A percentile compares a stretch with the other conserved stretches of the same genome.
Conservation (phyloP, 345 rosid species). For the Mangifera indica region DNA sequence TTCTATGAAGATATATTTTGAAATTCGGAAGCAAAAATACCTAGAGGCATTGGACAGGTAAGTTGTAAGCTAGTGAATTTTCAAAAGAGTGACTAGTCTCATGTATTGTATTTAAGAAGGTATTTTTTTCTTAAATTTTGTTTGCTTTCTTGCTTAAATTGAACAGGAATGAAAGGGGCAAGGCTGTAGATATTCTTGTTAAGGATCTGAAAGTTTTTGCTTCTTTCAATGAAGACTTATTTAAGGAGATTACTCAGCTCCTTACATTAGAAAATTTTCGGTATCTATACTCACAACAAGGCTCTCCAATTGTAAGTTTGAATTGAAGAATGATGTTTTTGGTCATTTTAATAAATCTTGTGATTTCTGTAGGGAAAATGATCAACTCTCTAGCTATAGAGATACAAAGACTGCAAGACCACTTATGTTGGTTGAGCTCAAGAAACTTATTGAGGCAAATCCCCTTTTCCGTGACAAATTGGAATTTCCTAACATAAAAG, state of each 20-base stretch:
- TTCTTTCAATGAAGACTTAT: slow-evolving; percentile 34
- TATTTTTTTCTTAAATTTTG: background rate
- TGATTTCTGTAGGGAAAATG: slow-evolving; percentile 42
- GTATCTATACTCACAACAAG: slow-evolving; percentile 19
- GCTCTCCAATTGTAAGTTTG: background rate
- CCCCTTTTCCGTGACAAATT: slow-evolving; percentile 45
- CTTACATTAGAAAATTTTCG: slow-evolving; percentile 40
- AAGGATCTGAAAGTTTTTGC: slow-evolving; percentile 45
- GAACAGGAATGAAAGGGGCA: slow-evolving; percentile 32
- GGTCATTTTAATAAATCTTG: slow-evolving; percentile 7
- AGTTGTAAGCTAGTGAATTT: background rate
- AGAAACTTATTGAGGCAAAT: slow-evolving; percentile 41
- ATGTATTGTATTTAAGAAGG: background rate
- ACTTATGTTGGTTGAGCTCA: slow-evolving; percentile 30
- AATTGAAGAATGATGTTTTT: background rate
- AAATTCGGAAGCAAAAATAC: slow-evolving; percentile 44
- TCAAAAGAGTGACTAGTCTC: background rate
- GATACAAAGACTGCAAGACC: slow-evolving; percentile 41
- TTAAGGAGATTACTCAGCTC: slow-evolving; percentile 40
- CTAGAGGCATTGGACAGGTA: slow-evolving; percentile 49
- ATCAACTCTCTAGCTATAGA: slow-evolving; percentile 34
- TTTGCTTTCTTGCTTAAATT: slow-evolving; percentile 9
- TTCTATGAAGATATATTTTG: slow-evolving; percentile 44
- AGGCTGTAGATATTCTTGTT: slow-evolving; percentile 37
- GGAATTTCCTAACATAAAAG: slow-evolving; percentile 33